These are phyloP conservation scores for Camellia oleifera DNA, from an alignment of 179 eudicot species.

Conservation along the genomic window DNA sequence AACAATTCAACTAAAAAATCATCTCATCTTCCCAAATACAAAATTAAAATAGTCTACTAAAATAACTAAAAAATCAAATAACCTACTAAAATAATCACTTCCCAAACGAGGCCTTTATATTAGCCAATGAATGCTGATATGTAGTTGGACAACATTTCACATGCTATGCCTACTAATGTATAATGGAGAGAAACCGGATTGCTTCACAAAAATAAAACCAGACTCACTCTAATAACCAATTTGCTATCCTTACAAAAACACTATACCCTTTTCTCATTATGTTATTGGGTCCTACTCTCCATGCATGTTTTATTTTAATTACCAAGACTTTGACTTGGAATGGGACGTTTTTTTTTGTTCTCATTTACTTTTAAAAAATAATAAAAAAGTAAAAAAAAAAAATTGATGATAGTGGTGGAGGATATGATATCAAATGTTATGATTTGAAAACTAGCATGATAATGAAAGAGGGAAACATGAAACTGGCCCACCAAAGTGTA, in stretches of 20 bases:
- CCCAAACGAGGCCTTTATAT: too few species aligned
- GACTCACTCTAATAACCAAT: neutral
- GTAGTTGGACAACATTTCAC: too few species aligned
- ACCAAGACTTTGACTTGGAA: constrained; percentile 8
- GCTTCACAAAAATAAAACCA: too few species aligned
- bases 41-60: too few species aligned
- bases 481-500: constrained; percentile 7
- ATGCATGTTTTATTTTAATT: neutral
- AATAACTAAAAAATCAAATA: too few species aligned
- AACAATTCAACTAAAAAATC: too few species aligned
- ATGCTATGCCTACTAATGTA: too few species aligned
- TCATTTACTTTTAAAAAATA: neutral
- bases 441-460: constrained; percentile 14
- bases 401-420: neutral
- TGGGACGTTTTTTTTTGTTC: neutral
- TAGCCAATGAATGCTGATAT: too few species aligned
- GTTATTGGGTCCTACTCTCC: neutral
- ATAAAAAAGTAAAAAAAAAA: neutral
- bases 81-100: too few species aligned
- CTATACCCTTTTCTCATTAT: neutral
- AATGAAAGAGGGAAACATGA: constrained; percentile 6
- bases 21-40: too few species aligned
- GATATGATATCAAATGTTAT: neutral
- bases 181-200: too few species aligned
- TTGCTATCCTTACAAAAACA: too few species aligned